These are phyloP conservation scores for Pulveroboletus sp. DNA, from an alignment of 768 basidiomycete genomes.

Conservation along the genomic window DNA sequence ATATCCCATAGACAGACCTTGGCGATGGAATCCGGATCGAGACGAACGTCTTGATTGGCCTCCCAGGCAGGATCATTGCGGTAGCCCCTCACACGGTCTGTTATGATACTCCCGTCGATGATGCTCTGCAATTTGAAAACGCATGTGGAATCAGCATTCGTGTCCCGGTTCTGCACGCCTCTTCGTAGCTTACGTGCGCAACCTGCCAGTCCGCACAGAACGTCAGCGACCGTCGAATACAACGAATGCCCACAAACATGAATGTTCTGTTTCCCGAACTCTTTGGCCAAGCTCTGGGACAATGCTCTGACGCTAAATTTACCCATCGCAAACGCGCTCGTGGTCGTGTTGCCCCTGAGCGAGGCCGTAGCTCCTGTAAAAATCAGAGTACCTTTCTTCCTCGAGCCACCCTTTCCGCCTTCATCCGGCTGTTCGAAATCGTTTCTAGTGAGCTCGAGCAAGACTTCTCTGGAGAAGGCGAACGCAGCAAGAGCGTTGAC, in stretches of 20 bases:
- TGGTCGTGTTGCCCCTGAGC: slow-evolving; percentile 54
- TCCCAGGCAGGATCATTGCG: slow-evolving; percentile 37
- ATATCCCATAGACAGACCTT: slow-evolving; percentile 37
- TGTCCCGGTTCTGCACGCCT: neutral
- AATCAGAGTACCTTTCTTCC: slow-evolving; percentile 58
- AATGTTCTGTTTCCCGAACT: slow-evolving; percentile 70
- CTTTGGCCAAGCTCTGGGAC: slow-evolving; percentile 68
- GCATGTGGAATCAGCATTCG: neutral
- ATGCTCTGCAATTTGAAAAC: slow-evolving; percentile 41
- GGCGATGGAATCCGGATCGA: slow-evolving; percentile 68
- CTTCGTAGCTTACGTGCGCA: slow-evolving; percentile 51
- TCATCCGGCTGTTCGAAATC: slow-evolving; percentile 38
- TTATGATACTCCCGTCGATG: slow-evolving; percentile 59
- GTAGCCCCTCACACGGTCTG: slow-evolving; percentile 30
- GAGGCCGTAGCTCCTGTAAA: slow-evolving; percentile 75
- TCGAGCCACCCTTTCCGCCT: slow-evolving; percentile 34
- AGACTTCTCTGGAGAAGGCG: slow-evolving; percentile 56
- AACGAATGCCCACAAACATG: slow-evolving; percentile 40
- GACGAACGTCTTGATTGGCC: slow-evolving; percentile 41
- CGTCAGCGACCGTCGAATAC: neutral
- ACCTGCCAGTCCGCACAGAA: slow-evolving; percentile 34
- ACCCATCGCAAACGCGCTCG: slow-evolving; percentile 59
- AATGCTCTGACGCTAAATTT: slow-evolving; percentile 62
- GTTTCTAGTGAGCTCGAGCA: slow-evolving; percentile 57
- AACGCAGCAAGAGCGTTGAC: slow-evolving; percentile 56